phyloP scores from a whole-genome alignment of 2,329 filamentous ascomycete genomes.

The Fusarium verticillioides region DNA sequence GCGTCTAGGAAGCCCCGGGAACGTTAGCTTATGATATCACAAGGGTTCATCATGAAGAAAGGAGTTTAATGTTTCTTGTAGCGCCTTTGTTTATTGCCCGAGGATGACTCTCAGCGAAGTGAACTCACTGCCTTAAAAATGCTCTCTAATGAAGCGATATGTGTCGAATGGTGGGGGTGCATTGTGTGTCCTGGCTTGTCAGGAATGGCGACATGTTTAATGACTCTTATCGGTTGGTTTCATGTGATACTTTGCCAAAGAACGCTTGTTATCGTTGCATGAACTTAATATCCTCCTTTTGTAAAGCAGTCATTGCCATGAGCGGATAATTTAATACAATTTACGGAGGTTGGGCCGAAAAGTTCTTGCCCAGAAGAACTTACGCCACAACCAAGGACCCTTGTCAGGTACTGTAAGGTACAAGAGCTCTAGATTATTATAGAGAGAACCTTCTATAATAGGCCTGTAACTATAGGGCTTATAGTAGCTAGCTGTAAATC shows the following conservation, averaged over 20 bases:
- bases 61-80: slow-evolving; percentile 39
- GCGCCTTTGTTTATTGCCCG: slow-evolving; percentile 1
- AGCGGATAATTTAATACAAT: background rate
- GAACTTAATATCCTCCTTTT: background rate
- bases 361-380: too few relatives aligned
- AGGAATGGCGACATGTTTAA: slow-evolving; percentile 22
- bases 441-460: too few relatives aligned
- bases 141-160: background rate
- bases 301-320: background rate
- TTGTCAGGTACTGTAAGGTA: too few relatives aligned
- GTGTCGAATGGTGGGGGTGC: background rate
- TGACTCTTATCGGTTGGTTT: background rate
- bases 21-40: slow-evolving; percentile 42
- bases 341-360: background rate
- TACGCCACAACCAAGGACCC: too few relatives aligned
- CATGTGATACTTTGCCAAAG: background rate
- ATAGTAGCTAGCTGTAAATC: too few relatives aligned
- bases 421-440: too few relatives aligned
- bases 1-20: slow-evolving; percentile 32
- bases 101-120: background rate
- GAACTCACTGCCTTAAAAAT: background rate
- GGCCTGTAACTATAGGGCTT: too few relatives aligned
- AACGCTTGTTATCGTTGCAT: background rate
- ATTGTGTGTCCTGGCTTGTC: background rate
- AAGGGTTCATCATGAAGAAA: slow-evolving; percentile 40